A percentile compares a stretch with the other conserved stretches of the same genome.
phyloP scores from a whole-genome alignment of 345 rosid species.

The Citrus australasica region DNA sequence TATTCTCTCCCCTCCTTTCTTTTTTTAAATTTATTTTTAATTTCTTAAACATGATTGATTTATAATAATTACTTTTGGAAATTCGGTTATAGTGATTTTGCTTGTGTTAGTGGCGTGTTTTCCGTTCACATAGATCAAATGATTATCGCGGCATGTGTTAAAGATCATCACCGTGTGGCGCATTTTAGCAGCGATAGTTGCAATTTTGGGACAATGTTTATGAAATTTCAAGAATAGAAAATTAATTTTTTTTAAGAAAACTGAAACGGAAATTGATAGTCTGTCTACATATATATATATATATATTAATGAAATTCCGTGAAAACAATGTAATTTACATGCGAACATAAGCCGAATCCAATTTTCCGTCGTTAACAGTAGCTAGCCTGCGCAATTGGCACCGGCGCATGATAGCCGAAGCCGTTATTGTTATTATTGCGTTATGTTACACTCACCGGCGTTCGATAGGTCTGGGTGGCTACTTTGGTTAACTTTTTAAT shows the following conservation, averaged over 20 bases:
- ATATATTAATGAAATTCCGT: too few species aligned
- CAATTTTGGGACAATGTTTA: background rate
- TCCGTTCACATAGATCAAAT: background rate
- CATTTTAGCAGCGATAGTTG: background rate
- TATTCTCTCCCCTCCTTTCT: too few species aligned
- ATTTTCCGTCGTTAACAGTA: background rate
- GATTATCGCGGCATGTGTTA: background rate
- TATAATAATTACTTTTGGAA: background rate
- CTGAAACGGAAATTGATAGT: too few species aligned
- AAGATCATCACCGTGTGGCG: background rate
- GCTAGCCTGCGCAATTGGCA: background rate
- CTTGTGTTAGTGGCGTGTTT: background rate
- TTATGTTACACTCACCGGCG: background rate
- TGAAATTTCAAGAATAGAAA: background rate
- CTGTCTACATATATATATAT: too few species aligned
- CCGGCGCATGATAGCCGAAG: conserved; percentile 3
- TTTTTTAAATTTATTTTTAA: background rate
- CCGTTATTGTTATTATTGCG: background rate
- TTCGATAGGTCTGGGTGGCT: conserved; percentile 6
- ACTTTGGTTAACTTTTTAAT: conserved; percentile 2
- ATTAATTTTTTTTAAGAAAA: too few species aligned
- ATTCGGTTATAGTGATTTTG: background rate
- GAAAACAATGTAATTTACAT: too few species aligned
- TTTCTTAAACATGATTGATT: background rate
- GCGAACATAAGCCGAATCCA: background rate